These are phyloP conservation scores for Salvia splendens DNA, from an alignment of 257 asterid species.

Conservation along the genomic window DNA sequence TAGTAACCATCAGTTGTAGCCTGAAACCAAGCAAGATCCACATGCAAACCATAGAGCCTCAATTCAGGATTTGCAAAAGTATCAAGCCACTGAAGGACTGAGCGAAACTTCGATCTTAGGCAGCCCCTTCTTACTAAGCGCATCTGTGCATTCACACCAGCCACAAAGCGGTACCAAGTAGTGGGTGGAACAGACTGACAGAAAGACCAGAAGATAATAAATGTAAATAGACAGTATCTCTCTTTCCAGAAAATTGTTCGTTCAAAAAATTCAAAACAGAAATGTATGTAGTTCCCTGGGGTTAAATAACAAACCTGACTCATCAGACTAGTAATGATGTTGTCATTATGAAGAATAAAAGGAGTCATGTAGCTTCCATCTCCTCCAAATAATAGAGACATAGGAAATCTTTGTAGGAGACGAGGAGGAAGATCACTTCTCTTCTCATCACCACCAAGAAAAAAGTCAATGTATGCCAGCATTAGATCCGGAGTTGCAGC, in stretches of 20 bases:
- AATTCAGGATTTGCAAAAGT: conserved; percentile 86
- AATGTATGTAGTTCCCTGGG: conserved; percentile 18
- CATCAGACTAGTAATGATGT: conserved; percentile 84
- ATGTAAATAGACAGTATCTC: neutral
- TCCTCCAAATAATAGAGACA: conserved; percentile 89
- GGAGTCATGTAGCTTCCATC: conserved; percentile 98
- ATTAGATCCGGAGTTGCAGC: conserved; percentile 96
- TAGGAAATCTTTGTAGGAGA: conserved; percentile 81
- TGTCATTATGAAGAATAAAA: conserved; percentile 82
- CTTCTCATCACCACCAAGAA: conserved; percentile 98
- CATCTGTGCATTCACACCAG: conserved; percentile 98
- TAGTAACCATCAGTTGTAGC: conserved; percentile 65
- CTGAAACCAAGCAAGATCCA: conserved; percentile 89
- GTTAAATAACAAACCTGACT: conserved; percentile 75
- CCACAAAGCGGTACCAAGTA: conserved; percentile 94
- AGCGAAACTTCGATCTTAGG: conserved; percentile 66
- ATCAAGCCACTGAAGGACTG: conserved; percentile 80
- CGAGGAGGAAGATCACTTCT: conserved; percentile 91
- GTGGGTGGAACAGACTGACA: conserved; percentile 91
- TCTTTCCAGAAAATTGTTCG: neutral
- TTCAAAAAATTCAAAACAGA: neutral
- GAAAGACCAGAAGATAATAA: conserved; percentile 2
- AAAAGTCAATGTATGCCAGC: conserved; percentile 91
- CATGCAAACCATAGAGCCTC: conserved; percentile 58
- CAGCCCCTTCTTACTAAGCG: conserved; percentile 90